Percentiles rank a stretch among this genome's conserved stretches.
Evolutionary conservation across 441 rosid genomes (phyloP).

Genomic region (Populus hybrid): DNA sequence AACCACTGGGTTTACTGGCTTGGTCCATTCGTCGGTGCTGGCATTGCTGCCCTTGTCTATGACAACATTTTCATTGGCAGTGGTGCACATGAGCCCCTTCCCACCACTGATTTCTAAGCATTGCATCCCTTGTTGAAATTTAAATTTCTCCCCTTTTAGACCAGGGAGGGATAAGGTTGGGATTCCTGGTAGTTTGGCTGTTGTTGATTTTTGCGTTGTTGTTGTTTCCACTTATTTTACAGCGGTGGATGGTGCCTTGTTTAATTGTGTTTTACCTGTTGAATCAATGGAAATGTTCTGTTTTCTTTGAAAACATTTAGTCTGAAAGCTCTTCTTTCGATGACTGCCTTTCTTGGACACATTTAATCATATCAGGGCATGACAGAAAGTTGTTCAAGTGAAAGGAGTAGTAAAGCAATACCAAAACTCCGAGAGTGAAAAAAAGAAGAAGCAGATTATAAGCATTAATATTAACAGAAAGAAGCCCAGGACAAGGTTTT

Average conservation of each 20-base stretch:
- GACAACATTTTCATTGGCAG: conserved; percentile 8
- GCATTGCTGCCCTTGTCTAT: neutral
- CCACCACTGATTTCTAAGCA: neutral
- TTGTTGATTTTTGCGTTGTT: neutral
- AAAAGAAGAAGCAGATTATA: neutral
- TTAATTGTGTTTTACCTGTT: neutral
- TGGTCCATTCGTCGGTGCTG: conserved; percentile 76
- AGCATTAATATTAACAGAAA: neutral
- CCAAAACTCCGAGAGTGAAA: neutral
- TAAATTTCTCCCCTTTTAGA: conserved; percentile 12
- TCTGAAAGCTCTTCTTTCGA: neutral
- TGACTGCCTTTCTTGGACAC: neutral
- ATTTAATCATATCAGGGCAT: neutral
- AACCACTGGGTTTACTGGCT: conserved; percentile 88
- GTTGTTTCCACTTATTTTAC: conserved; percentile 3
- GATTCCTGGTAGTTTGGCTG: conserved; percentile 2
- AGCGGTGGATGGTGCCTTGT: neutral
- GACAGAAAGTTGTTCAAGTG: neutral
- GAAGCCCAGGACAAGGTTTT: neutral
- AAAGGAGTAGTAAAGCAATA: neutral
- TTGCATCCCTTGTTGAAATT: conserved; percentile 10
- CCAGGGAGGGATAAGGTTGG: conserved; percentile 20
- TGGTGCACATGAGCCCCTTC: neutral
- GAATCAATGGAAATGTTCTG: conserved; percentile 6
- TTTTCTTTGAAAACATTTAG: neutral